Evolutionary conservation across 2,329 filamentous ascomycete genomes (phyloP).

Genomic region (Coniochaeta ligniaria): DNA sequence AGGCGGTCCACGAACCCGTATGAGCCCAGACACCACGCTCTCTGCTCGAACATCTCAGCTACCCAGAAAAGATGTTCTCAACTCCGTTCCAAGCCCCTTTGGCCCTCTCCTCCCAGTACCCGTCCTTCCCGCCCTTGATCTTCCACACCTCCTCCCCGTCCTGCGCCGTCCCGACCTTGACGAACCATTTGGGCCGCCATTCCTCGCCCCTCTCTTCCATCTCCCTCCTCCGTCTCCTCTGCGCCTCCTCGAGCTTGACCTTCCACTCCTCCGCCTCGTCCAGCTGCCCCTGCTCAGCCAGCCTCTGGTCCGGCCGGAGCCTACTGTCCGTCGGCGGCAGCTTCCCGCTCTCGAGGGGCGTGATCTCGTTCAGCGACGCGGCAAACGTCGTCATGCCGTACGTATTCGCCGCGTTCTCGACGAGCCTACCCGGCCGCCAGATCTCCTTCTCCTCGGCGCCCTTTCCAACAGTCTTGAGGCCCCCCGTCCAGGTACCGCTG

Average conservation of each 20-base stretch:
- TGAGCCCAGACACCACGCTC: neutral
- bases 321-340: slow-evolving; percentile 78
- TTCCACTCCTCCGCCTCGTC: slow-evolving; percentile 83
- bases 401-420: slow-evolving; percentile 69
- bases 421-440: slow-evolving; percentile 73
- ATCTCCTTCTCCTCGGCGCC: slow-evolving; percentile 60
- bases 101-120: slow-evolving; percentile 86
- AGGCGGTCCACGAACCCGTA: too few species aligned
- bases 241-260: slow-evolving; percentile 74
- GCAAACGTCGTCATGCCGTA: slow-evolving; percentile 90
- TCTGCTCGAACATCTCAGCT: neutral
- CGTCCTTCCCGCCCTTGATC: slow-evolving; percentile 72
- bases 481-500: slow-evolving; percentile 76
- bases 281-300: slow-evolving; percentile 73
- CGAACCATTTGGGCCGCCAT: slow-evolving; percentile 80
- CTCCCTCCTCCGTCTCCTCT: slow-evolving; percentile 65
- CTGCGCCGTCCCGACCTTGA: slow-evolving; percentile 52
- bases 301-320: slow-evolving; percentile 78
- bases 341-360: slow-evolving; percentile 64
- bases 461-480: slow-evolving; percentile 45
- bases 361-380: slow-evolving; percentile 81
- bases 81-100: slow-evolving; percentile 58
- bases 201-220: slow-evolving; percentile 68
- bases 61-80: slow-evolving; percentile 38
- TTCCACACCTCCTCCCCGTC: slow-evolving; percentile 66